Evolutionary conservation across 495 filamentous ascomycete species (phyloP).

Genomic region (Penicillium cosmopolitanum): DNA sequence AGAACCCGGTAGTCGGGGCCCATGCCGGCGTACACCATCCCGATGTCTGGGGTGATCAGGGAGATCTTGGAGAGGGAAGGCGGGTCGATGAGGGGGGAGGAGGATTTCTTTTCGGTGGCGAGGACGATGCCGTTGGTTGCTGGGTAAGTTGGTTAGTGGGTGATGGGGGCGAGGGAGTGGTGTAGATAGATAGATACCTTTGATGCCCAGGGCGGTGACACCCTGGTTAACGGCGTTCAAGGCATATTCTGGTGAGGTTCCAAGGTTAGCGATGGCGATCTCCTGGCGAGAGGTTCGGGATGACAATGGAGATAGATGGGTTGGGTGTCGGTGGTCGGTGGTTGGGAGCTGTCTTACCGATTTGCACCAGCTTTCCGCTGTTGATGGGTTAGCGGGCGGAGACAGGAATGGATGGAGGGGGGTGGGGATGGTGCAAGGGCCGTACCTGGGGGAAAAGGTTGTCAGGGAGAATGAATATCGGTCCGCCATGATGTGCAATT

Average conservation of each 20-base stretch:
- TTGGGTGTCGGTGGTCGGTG: not conserved
- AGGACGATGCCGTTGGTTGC: conserved; percentile 99
- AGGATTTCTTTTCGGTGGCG: conserved; percentile 99
- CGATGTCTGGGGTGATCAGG: conserved; percentile 97
- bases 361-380: conserved; percentile 89
- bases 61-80: conserved; percentile 96
- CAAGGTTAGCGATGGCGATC: conserved; percentile 17
- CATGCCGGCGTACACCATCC: conserved; percentile 99
- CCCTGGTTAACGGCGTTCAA: conserved; percentile 99
- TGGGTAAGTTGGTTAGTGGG: conserved; percentile 36
- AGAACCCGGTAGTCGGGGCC: conserved; percentile 97
- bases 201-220: conserved; percentile 97
- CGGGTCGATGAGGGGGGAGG: conserved; percentile 91
- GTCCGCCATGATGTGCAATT: conserved; percentile 75
- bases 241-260: conserved; percentile 80
- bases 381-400: conserved; percentile 24
- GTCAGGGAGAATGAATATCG: conserved; percentile 99
- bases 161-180: conserved; percentile 7
- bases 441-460: conserved; percentile 98
- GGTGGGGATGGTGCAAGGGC: conserved; percentile 15
- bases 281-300: not conserved
- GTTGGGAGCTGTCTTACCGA: conserved; percentile 47
- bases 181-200: conserved; percentile 60
- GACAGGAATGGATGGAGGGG: too few relatives aligned
- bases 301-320: not conserved